Evolutionary conservation across 768 basidiomycete genomes (phyloP), one percentile per base, ranked within the genome.

Genomic region (Cubamyces sp.): DNA sequence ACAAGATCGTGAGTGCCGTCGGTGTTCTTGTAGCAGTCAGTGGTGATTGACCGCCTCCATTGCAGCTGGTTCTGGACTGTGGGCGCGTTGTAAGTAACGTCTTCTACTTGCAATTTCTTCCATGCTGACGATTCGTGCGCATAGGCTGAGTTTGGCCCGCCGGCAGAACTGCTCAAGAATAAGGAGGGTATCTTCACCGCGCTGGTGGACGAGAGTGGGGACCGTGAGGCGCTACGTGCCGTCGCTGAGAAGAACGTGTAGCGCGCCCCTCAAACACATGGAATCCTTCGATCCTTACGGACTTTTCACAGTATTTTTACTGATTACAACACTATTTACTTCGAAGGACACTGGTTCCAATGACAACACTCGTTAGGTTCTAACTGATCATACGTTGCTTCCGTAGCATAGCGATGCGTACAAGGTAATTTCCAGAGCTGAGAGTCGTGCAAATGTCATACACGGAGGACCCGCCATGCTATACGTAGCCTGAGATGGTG

Each of bases 191-290:
- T 74, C 58, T 74, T 87, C 48, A 78, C 82, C 52, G 71, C 82
- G 5, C 71, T 88, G 49, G 85, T 88, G 0, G 82, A 87, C 45
- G 81, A 82, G 62, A 86, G 83, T 57, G 80, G 77, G 2, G 85
- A 87, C 64, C 81, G 75, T 61, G 79, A 80, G 7, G 69, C 65
- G 9, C 67, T 88, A 28, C 79, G 81, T 61, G 78, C 72, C 1
- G 81, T 82, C 77, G 76, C 72, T 30, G 28, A 30, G 8, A 30
- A 30, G 28, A 3, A 8, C 28, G 28, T 8, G 28, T 30, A 30
- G 28, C 28, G 28, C 8, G 28, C 28, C n/a, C n/a, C n/a, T 30
- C 28, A 30, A 30, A 30, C 28, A 30, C 28, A 30, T 8, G 28
- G 28, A 30, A 30, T 8, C 4, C 8, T 30, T 30, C 28, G 8